Base-by-base conservation (phyloP, 441 rosid genomes). In the Aleurites moluccanus region DNA sequence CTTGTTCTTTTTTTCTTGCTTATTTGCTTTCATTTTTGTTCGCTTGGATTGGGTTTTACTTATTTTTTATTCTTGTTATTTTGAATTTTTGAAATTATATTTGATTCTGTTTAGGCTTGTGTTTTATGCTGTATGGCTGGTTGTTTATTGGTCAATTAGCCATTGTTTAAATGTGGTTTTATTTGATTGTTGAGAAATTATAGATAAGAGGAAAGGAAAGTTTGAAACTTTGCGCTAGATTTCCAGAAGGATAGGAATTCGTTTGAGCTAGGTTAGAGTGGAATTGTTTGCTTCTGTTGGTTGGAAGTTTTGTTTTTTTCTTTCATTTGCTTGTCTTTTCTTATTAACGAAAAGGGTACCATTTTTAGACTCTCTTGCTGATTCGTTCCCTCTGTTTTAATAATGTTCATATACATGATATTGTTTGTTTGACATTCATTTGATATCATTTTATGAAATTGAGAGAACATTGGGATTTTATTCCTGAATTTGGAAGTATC, bases 121-220 rank as follows among this genome's bases (percentile, higher is more conserved):
- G 65, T 73, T 73, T 73, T 73, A 35, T 66, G 57, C 64, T 23
- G 33, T 35, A 25, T 66, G 10, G 7, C 56, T 66, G 10, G 13
- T 33, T 77, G 72, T 45, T 70, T 74, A 49, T 80, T 28, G 75
- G 49, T 75, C 40, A 16, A 18, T 45, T n/a, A 33, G 40, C 23
- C 35, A 3, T 78, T 56, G 47, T 45, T 79, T 60, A 69, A 10
- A 11, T 70, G 38, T 50, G 13, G n/a, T 50, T 75, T 77, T 79
- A 28, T 5, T 72, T 73, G 44, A 52, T 70, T 79, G 35, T 53
- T 25, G 56, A 55, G 79, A 55, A 67, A 65, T n/a, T 23, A 40
- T 2, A 10, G 18, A 44, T 33, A 28, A 33, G 64, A 52, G 47
- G 27, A 14, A 30, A 68, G 50, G 40, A 14, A 60, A 57, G 40